phyloP scores from a whole-genome alignment of 2,329 filamentous ascomycete genomes.

The Boeremia lycopersici region DNA sequence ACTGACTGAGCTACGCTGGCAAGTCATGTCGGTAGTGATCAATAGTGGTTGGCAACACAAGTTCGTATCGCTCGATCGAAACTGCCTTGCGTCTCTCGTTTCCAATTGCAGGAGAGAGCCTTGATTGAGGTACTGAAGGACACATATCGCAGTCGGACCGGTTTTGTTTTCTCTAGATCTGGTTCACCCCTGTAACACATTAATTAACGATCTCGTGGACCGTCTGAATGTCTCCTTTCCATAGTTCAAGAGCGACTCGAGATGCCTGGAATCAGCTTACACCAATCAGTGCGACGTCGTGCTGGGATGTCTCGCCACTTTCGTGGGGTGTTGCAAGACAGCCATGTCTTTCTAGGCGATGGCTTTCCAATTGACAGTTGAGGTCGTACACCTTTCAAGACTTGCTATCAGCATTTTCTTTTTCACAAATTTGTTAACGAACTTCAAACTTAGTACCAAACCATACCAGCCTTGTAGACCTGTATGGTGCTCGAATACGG shows the following conservation, averaged over 20 bases:
- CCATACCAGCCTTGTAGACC: not conserved
- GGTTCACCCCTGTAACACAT: not conserved
- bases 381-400: not conserved
- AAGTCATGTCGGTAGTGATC: not conserved
- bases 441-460: not conserved
- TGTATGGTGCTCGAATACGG: not conserved
- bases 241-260: not conserved
- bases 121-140: not conserved
- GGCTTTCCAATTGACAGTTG: not conserved
- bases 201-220: not conserved
- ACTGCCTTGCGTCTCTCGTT: not conserved
- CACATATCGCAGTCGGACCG: not conserved
- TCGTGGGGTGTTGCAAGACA: conserved; percentile 2
- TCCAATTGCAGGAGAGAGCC: not conserved
- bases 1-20: no score
- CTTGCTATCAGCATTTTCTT: not conserved
- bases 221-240: not conserved
- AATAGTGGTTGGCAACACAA: not conserved
- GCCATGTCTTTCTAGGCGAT: not conserved
- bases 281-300: not conserved
- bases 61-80: not conserved
- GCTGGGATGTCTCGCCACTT: conserved; percentile 4
- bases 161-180: not conserved
- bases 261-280: not conserved
- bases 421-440: no score